Conservation (phyloP, 345 rosid genomes). For the thale cress (Arabidopsis thaliana) region TAIR10.1 NC_003074.8:8336501-8337000, state of each 20-base stretch:
- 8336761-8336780: too few species aligned
- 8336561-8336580: slow-evolving; percentile 42
- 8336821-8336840: background rate
- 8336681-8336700: slow-evolving; percentile 28
- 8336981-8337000: background rate
- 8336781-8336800: background rate
- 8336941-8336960: background rate
- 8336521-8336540: slow-evolving; percentile 41
- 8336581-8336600: slow-evolving; percentile 42
- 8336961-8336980: background rate
- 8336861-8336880: background rate
- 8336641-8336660: slow-evolving; percentile 18
- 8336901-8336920: background rate
- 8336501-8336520: slow-evolving; percentile 37
- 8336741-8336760: background rate
- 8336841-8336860: background rate
- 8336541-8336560: slow-evolving; percentile 25
- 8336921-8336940: background rate
- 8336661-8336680: slow-evolving; percentile 8
- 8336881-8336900: background rate
- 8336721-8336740: background rate
- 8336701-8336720: slow-evolving; percentile 3
- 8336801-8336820: background rate
- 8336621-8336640: slow-evolving; percentile 26
- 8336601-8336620: slow-evolving; percentile 33